These are phyloP conservation scores for Terana coerulea DNA, from an alignment of 768 basidiomycete genomes.

Conservation along the genomic window DNA sequence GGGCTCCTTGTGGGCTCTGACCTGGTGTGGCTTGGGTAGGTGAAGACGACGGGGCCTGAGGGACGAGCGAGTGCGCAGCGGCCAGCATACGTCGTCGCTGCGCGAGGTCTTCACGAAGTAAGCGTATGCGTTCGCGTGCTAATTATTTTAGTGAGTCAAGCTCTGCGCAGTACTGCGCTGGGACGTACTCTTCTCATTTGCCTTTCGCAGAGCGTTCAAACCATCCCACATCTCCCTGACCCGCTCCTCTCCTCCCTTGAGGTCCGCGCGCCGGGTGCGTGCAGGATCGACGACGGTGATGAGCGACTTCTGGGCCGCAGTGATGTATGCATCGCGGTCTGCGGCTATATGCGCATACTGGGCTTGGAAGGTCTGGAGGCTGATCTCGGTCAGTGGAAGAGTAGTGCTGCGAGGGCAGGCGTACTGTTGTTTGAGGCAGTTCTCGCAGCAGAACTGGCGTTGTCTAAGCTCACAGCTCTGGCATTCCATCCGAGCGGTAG, in stretches of 20 bases:
- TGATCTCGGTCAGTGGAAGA: too few relatives aligned
- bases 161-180: too few relatives aligned
- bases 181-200: constrained; percentile 25
- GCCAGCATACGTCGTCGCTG: constrained; percentile 64
- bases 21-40: neutral
- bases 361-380: constrained; percentile 25
- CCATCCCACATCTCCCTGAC: constrained; percentile 30
- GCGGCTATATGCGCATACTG: constrained; percentile 19
- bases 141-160: too few relatives aligned
- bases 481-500: constrained; percentile 82
- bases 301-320: constrained; percentile 23
- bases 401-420: too few relatives aligned
- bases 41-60: constrained; percentile 21
- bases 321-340: constrained; percentile 24
- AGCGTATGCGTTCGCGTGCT: constrained; percentile 62
- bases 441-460: constrained; percentile 70
- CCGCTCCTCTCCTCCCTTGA: constrained; percentile 27
- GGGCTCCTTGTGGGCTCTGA: neutral
- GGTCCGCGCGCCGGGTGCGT: constrained; percentile 27
- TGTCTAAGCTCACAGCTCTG: constrained; percentile 69
- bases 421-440: constrained; percentile 65
- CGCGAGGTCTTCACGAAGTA: constrained; percentile 56
- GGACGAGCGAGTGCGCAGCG: constrained; percentile 42
- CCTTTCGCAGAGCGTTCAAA: constrained; percentile 22
- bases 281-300: constrained; percentile 22